A percentile compares a stretch with the other conserved stretches of the same genome.
These are phyloP conservation scores for Hirschioporus abietinus DNA, from an alignment of 768 basidiomycete genomes.

Conservation along the genomic window DNA sequence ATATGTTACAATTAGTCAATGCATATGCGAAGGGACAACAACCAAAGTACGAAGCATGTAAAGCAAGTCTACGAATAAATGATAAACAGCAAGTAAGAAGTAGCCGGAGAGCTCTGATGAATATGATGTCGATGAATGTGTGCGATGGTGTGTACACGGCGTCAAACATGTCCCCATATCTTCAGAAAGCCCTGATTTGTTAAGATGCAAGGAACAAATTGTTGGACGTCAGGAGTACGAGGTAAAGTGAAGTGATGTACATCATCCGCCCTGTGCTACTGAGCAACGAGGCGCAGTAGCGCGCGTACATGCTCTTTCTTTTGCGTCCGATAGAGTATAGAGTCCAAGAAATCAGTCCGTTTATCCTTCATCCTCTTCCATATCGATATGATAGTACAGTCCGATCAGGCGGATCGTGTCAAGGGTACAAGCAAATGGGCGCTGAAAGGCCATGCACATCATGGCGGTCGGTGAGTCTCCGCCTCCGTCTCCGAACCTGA, in stretches of 20 bases:
- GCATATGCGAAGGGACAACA: background rate
- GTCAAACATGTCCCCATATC: background rate
- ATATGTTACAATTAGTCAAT: background rate
- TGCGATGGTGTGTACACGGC: background rate
- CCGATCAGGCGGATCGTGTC: background rate
- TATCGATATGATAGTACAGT: background rate
- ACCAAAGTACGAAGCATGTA: background rate
- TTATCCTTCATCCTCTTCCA: background rate
- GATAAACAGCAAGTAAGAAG: slow-evolving; percentile 1
- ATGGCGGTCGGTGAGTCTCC: background rate
- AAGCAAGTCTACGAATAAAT: background rate
- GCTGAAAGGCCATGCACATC: background rate
- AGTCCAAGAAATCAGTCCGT: background rate
- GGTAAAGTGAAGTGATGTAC: background rate
- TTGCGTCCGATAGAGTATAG: background rate
- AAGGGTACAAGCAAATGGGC: background rate
- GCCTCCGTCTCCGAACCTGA: background rate
- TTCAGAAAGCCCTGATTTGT: background rate
- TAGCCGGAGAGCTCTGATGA: too few relatives aligned
- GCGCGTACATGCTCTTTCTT: background rate
- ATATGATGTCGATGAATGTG: background rate
- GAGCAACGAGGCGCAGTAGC: background rate
- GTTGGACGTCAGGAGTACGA: background rate
- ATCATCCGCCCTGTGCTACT: background rate
- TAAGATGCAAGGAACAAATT: background rate